Evolutionary conservation across 768 basidiomycete genomes (phyloP), one percentile per base, ranked within the genome.

Genomic region (Lentinula raphanica): DNA sequence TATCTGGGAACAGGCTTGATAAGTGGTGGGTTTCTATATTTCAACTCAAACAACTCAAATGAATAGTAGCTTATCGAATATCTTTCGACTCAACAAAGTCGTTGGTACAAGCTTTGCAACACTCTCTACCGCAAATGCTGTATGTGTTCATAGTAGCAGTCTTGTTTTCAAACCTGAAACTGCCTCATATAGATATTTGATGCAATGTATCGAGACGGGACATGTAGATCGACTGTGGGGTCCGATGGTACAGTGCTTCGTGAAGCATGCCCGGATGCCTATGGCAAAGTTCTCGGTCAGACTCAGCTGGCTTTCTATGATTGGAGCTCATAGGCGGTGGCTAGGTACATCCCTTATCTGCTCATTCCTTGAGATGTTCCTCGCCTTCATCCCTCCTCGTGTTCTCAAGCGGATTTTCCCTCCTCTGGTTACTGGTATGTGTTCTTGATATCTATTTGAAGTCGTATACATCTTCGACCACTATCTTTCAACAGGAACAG

Each of bases 21-120:
- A 56, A 45, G 40, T 19, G 56, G 56, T 57, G 25, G 9, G 45
- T 19, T 13, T 25, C 23, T 2, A n/a, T 29, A 8, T 32, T 36
- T 11, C 19, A 8, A 21, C 5, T 49, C 21, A 23, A n/a, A n/a
- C n/a, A n/a, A n/a, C n/a, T n/a, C n/a, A n/a, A n/a, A n/a, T n/a
- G n/a, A n/a, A n/a, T n/a, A n/a, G n/a, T n/a, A n/a, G n/a, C n/a
- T n/a, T n/a, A n/a, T n/a, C n/a, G n/a, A n/a, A n/a, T n/a, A n/a
- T 38, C 2, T 46, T 38, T 36, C 21, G n/a, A 39, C 27, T 36
- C 21, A 9, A 39, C 17, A 45, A 84, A 6, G 90, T 93, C 17
- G 89, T 92, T 5, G 92, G 91, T 17, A 90, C 87, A 1, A 88
- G 86, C 64, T 92, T 92, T 64, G 80, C 89, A 4, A 90, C 90